Evolutionary conservation across 2,329 filamentous ascomycete species (phyloP).

Genomic region (Didymella arachidicola): DNA sequence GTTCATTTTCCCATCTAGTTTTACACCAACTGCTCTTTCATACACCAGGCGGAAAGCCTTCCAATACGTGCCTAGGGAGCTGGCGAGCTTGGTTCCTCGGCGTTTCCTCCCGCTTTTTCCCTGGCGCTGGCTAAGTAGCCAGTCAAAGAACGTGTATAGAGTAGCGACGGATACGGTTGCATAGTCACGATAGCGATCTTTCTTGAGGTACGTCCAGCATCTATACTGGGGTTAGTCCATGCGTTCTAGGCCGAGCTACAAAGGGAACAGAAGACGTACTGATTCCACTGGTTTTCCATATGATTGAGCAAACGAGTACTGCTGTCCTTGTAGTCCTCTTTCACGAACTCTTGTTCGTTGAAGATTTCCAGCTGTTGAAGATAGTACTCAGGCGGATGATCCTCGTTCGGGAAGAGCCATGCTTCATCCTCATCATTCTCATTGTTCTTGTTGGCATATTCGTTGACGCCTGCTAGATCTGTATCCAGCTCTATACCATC

Average conservation of each 20-base stretch:
- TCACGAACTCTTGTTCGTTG: slow-evolving; percentile 25
- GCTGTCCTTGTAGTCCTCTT: slow-evolving; percentile 31
- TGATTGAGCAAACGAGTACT: slow-evolving; percentile 26
- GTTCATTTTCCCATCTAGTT: too few relatives aligned
- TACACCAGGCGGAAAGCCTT: slow-evolving; percentile 30
- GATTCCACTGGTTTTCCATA: slow-evolving; percentile 30
- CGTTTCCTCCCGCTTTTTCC: slow-evolving; percentile 22
- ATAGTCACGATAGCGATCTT: slow-evolving; percentile 17
- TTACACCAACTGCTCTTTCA: slow-evolving; percentile 10
- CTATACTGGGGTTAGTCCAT: slow-evolving; percentile 22
- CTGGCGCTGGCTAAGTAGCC: slow-evolving; percentile 18
- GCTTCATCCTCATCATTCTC: slow-evolving; percentile 17
- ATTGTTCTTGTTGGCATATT: slow-evolving; percentile 9
- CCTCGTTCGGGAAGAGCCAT: slow-evolving; percentile 6
- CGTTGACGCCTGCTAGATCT: not conserved
- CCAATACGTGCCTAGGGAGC: slow-evolving; percentile 27
- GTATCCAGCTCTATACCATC: not conserved
- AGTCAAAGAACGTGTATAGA: slow-evolving; percentile 29
- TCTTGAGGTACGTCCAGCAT: slow-evolving; percentile 23
- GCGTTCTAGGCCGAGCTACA: slow-evolving; percentile 12
- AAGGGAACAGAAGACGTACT: slow-evolving; percentile 22
- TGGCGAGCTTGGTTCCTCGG: slow-evolving; percentile 23
- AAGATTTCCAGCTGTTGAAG: slow-evolving; percentile 22
- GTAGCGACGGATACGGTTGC: not conserved
- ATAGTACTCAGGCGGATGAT: slow-evolving; percentile 27